Percentiles rank a stretch among this genome's conserved stretches.
Conservation (phyloP, 2,329 filamentous ascomycete genomes). For the Stachybotrys chartarum region DNA sequence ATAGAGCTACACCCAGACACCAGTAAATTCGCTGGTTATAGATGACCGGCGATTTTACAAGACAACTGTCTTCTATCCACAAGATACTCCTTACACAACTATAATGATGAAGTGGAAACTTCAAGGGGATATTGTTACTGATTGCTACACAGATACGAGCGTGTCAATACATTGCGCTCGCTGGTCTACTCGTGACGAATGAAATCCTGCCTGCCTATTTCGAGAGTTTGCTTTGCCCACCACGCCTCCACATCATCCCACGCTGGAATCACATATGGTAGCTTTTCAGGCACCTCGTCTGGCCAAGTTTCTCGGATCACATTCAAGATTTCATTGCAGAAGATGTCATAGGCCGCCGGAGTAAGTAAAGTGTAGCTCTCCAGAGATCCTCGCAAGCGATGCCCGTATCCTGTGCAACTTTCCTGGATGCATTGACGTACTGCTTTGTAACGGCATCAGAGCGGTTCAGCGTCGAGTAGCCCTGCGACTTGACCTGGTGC, state of each 20-base stretch:
- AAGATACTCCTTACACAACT: no score
- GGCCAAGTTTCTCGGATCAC: background rate
- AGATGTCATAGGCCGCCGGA: background rate
- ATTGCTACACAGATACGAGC: no score
- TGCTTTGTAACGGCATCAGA: constrained; percentile 1
- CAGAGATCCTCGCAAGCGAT: constrained; percentile 1
- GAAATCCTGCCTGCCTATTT: background rate
- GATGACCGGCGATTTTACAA: no score
- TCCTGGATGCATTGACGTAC: constrained; percentile 1
- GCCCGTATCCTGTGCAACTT: background rate
- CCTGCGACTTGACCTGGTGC: background rate
- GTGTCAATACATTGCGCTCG: no score
- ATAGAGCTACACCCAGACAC: no score
- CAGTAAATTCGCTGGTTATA: no score
- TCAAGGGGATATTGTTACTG: no score
- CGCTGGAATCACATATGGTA: constrained; percentile 1
- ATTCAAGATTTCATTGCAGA: background rate
- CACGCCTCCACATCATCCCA: constrained; percentile 1
- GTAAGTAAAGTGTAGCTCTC: constrained; percentile 1
- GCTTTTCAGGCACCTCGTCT: background rate
- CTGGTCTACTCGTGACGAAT: no score
- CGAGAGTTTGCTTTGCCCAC: constrained; percentile 6
- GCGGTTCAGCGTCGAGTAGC: constrained; percentile 1
- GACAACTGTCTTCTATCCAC: no score
- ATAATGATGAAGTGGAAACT: no score